Evolutionary conservation across 768 basidiomycete genomes (phyloP), one percentile per base, ranked within the genome.

Genomic region (Leccinellum albellum): DNA sequence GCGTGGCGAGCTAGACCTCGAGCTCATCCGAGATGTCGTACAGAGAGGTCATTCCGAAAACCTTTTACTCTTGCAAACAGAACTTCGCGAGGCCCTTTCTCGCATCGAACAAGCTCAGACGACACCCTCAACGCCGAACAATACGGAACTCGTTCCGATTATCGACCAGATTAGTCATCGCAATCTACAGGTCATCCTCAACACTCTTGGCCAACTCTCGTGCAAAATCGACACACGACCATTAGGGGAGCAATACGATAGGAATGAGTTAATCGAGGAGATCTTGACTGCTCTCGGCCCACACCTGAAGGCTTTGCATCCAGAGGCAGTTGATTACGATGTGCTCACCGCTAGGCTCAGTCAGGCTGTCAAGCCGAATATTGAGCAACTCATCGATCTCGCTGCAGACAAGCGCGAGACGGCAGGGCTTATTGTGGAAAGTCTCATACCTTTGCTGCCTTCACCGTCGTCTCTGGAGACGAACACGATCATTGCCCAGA

Each of bases 371-470:
- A 92, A 93, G 64, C 91, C 91, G 7, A 88, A 92, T 61, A 91
- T 94, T 24, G 83, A 89, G 2, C 90, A 94, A 62, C 84, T 94
- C 57, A 94, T 94, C 59, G 91, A 94, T 67, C 80, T 94, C 50
- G 87, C 91, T 26, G 91, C 89, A 0, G 91, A 94, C 69, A 94
- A 94, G 69, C 82, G 89, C 33, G 91, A 94, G 72, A 94, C 91
- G 4, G 91, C 91, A 4, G 79, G 81, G 7, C 80, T 94, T 42
- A 94, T 94, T 56, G 82, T 91, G 28, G 82, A 92, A 51, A 76
- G 81, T 21, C 80, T 94, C 37, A 56, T 85, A 6, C 91, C 91
- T 10, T 67, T 89, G 54, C 64, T 93, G 17, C 85, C 85, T 10
- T 60, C 73, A 57, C 59, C 76, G 55, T 50, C 70, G 6, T 65